A percentile compares a stretch with the other conserved stretches of the same genome.
Evolutionary conservation across 805 yeast species (phyloP).

Genomic region (Clavispora fructus): DNA sequence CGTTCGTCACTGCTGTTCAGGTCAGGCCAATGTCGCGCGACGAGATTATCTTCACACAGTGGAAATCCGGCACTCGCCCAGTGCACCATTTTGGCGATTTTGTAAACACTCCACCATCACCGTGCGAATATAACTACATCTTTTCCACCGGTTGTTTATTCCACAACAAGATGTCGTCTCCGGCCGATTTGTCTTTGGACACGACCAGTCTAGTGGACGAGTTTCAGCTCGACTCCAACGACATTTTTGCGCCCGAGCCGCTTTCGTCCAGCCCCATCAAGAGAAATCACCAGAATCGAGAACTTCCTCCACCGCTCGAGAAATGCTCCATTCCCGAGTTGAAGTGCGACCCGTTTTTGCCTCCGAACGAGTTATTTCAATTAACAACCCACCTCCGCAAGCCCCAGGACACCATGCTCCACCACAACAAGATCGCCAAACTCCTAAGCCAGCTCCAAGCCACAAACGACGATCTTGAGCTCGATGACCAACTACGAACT

Average conservation of each 20-base stretch:
- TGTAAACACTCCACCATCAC: neutral
- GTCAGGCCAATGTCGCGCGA: too few species aligned
- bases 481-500: constrained; percentile 15
- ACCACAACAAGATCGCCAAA: constrained; percentile 34
- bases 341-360: constrained; percentile 8
- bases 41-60: too few species aligned
- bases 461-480: constrained; percentile 20
- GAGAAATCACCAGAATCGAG: neutral
- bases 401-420: constrained; percentile 17
- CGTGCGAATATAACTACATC: neutral
- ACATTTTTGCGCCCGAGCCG: constrained; percentile 8
- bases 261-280: constrained; percentile 10
- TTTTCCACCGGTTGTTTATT: neutral
- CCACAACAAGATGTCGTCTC: constrained; percentile 28
- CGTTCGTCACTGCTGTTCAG: too few species aligned
- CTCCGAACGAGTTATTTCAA: constrained; percentile 29
- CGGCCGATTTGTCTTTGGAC: constrained; percentile 14
- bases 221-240: constrained; percentile 9
- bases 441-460: constrained; percentile 26
- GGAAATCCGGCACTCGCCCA: too few species aligned
- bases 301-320: neutral
- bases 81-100: neutral
- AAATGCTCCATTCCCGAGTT: constrained; percentile 7
- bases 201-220: constrained; percentile 14
- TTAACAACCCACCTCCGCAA: constrained; percentile 22